Evolutionary conservation across 177 flowering plant genomes (phyloP), one percentile per base, ranked within the genome.

Genomic region (Vitis hybrid): DNA sequence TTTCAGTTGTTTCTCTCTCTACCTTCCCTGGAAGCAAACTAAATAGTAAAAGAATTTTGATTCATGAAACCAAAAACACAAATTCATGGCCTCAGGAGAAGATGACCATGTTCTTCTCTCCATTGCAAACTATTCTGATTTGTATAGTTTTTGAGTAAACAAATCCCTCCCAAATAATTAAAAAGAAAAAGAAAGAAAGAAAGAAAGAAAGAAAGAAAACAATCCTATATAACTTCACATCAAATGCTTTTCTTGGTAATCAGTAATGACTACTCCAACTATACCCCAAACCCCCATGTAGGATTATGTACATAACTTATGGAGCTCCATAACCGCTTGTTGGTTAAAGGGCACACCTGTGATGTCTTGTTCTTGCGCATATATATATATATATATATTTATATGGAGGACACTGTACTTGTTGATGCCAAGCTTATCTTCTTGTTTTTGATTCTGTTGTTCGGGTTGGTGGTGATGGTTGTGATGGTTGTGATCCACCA

Each of bases 401-500:
- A 1, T 48, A 11, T 16, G 14, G 18, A 10, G 13, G 2, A 50
- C 12, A n/a, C 24, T n/a, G 11, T 2, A 15, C 11, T 6, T 64
- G 16, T 11, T 46, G 10, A 30, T 18, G 32, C 6, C 19, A 3
- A 6, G 16, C 72, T 87, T 78, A 88, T 76, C 84, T 86, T 75
- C 83, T 84, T 4, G 68, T 56, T 80, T 85, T 88, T 14, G 81
- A 21, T 14, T 85, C 89, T 4, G 76, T 30, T 62, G 81, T 64
- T 63, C 70, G 77, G 35, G 54, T 62, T 0, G 75, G 14, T 2
- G 79, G 80, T 27, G 84, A 73, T 1, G 80, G 49, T 54, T 82
- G 85, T 49, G 85, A 68, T 64, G n/a, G n/a, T n/a, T n/a, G n/a
- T n/a, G n/a, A n/a, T n/a, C 88, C 86, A 51, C 84, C 76, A 48